Evolutionary conservation across 495 filamentous ascomycete species (phyloP).

Genomic region (Penicillium salamii): DNA sequence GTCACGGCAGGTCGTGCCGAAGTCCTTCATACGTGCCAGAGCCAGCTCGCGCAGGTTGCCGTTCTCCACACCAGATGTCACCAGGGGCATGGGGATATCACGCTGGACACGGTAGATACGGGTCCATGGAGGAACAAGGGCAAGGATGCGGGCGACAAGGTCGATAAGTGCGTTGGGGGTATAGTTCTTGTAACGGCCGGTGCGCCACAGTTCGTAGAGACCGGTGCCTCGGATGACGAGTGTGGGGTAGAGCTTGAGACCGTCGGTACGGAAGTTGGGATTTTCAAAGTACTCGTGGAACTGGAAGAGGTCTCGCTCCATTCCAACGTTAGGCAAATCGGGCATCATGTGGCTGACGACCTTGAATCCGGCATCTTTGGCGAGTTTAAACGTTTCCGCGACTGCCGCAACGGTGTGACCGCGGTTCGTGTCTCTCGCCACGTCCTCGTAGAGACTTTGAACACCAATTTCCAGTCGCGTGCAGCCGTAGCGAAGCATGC

Average conservation of each 20-base stretch:
- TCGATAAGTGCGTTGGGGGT: slow-evolving; percentile 95
- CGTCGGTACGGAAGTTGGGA: slow-evolving; percentile 94
- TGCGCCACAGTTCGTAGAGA: slow-evolving; percentile 95
- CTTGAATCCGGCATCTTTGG: slow-evolving; percentile 98
- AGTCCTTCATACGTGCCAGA: slow-evolving; percentile 95
- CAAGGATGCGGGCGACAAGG: slow-evolving; percentile 90
- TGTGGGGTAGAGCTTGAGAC: slow-evolving; percentile 96
- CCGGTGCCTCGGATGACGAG: slow-evolving; percentile 96
- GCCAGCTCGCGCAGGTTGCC: slow-evolving; percentile 94
- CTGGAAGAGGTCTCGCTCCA: slow-evolving; percentile 95
- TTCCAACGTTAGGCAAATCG: slow-evolving; percentile 94
- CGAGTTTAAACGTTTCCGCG: slow-evolving; percentile 87
- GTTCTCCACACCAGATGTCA: slow-evolving; percentile 95
- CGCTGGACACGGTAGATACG: slow-evolving; percentile 97
- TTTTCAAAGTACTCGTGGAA: slow-evolving; percentile 98
- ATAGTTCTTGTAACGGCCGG: slow-evolving; percentile 96
- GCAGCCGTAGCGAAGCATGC: slow-evolving; percentile 96
- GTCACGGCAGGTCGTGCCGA: slow-evolving; percentile 94
- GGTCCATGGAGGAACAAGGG: slow-evolving; percentile 94
- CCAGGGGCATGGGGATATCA: slow-evolving; percentile 97
- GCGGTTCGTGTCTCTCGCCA: slow-evolving; percentile 95
- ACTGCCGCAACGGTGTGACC: slow-evolving; percentile 95
- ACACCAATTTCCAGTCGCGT: slow-evolving; percentile 93
- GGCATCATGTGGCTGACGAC: slow-evolving; percentile 99
- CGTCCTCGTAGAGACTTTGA: slow-evolving; percentile 95